Percentiles rank a stretch among this genome's conserved stretches.
Conservation (phyloP, 2,329 filamentous ascomycete genomes). For the Ophiostoma ips region DNA sequence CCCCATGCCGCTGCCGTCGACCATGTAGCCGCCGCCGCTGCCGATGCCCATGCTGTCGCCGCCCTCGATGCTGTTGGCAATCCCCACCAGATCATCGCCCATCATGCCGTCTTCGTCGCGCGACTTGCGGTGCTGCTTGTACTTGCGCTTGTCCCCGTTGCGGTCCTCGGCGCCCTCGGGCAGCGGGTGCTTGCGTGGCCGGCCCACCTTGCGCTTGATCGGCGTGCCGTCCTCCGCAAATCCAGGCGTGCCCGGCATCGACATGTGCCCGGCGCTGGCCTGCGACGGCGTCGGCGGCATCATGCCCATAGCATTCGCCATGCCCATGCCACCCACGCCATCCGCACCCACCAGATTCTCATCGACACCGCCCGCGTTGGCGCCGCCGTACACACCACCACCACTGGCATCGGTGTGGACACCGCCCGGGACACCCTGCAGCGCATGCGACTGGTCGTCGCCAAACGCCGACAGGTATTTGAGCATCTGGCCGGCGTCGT, state of each 20-base stretch:
- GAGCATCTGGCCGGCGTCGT: neutral
- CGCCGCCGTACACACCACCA: neutral
- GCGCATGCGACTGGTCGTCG: neutral
- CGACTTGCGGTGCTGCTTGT: conserved; percentile 44
- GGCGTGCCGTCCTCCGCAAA: conserved; percentile 32
- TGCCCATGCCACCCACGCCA: neutral
- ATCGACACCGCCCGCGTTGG: neutral
- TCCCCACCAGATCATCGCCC: conserved; percentile 25
- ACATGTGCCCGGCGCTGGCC: neutral
- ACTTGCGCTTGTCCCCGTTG: conserved; percentile 47
- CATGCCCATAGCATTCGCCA: neutral
- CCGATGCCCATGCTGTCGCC: no score
- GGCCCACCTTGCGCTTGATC: conserved; percentile 50
- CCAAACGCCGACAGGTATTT: neutral
- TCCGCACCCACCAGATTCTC: neutral
- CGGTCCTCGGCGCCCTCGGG: conserved; percentile 40
- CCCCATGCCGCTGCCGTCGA: neutral
- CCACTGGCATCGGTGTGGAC: neutral
- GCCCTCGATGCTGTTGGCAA: neutral
- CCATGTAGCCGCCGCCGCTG: neutral
- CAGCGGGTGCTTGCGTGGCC: conserved; percentile 48
- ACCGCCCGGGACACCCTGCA: neutral
- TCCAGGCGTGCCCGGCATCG: conserved; percentile 37
- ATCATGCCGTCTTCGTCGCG: conserved; percentile 34
- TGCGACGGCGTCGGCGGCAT: neutral